Percentiles rank a stretch among this genome's conserved stretches.
Conservation (phyloP, 768 basidiomycete genomes). For the Agrocybe praecox region DNA sequence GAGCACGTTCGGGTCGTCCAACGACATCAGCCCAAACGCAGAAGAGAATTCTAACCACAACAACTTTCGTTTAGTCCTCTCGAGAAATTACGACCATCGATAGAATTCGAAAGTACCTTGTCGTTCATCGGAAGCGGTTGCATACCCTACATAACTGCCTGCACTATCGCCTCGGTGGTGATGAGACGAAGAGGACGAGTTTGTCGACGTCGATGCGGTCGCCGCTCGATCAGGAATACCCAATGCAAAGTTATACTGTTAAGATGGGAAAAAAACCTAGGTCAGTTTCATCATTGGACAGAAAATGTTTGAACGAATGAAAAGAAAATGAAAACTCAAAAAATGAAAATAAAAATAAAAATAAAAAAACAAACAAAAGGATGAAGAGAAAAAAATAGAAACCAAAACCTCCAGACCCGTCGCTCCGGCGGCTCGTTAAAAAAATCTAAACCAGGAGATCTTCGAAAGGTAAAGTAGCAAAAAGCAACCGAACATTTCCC, state of each 20-base stretch:
- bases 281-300: background rate
- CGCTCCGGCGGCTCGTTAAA: too few species aligned
- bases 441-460: too few species aligned
- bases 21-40: constrained; percentile 75
- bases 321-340: background rate
- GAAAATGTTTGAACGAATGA: background rate
- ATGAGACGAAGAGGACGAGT: constrained; percentile 18
- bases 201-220: constrained; percentile 17
- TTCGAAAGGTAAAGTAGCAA: too few species aligned
- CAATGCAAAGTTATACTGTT: constrained; percentile 4
- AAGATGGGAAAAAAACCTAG: background rate
- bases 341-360: background rate
- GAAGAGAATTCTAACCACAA: constrained; percentile 45
- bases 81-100: constrained; percentile 5
- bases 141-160: constrained; percentile 8
- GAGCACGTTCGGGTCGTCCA: constrained; percentile 73
- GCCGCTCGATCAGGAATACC: constrained; percentile 18
- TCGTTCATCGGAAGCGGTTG: constrained; percentile 17
- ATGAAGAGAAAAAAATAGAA: too few species aligned
- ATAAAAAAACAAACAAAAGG: background rate
- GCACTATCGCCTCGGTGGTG: background rate
- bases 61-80: constrained; percentile 7
- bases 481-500: too few species aligned
- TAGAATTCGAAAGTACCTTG: constrained; percentile 19
- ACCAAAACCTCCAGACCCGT: too few species aligned